phyloP scores from a whole-genome alignment of 306 rosid species.

The Rubus idaeus region DNA sequence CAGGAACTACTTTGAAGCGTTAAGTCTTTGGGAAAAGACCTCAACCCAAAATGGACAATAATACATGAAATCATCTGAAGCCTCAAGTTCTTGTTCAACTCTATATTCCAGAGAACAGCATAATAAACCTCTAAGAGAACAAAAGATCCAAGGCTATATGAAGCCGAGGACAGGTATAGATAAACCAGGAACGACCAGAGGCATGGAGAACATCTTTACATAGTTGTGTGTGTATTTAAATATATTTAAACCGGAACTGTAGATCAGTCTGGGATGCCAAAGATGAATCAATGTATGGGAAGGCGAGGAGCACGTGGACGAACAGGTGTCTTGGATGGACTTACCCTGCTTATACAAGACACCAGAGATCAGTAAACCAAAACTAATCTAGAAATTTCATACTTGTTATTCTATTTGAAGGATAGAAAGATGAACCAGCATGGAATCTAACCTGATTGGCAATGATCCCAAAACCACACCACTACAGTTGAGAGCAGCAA shows the following conservation, averaged over 20 bases:
- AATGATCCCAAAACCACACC: conserved; percentile 81
- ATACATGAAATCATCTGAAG: conserved; percentile 16
- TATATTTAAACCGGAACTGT: conserved; percentile 7
- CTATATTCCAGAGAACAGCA: conserved; percentile 30
- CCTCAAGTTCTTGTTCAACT: conserved; percentile 38
- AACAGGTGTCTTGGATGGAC: conserved; percentile 44
- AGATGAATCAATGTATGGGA: conserved; percentile 24
- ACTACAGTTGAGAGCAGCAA: conserved; percentile 50
- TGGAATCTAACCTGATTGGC: conserved; percentile 84
- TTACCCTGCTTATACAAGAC: conserved; percentile 28
- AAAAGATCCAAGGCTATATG: conserved; percentile 33
- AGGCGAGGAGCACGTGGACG: conserved; percentile 43
- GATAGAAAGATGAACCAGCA: conserved; percentile 19
- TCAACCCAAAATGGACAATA: conserved; percentile 18
- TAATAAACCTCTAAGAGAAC: conserved; percentile 21
- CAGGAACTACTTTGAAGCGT: conserved; percentile 1
- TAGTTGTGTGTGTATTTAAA: conserved; percentile 18
- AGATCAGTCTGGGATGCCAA: conserved; percentile 26
- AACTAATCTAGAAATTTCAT: neutral
- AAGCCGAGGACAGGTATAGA: conserved; percentile 23
- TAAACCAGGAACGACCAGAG: conserved; percentile 30
- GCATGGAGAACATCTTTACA: conserved; percentile 42
- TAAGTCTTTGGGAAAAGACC: conserved; percentile 8
- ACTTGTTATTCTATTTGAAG: neutral
- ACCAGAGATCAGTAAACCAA: neutral